Evolutionary conservation across 2,329 filamentous ascomycete species (phyloP).

Genomic region (Beauveria rudraprayagi): DNA sequence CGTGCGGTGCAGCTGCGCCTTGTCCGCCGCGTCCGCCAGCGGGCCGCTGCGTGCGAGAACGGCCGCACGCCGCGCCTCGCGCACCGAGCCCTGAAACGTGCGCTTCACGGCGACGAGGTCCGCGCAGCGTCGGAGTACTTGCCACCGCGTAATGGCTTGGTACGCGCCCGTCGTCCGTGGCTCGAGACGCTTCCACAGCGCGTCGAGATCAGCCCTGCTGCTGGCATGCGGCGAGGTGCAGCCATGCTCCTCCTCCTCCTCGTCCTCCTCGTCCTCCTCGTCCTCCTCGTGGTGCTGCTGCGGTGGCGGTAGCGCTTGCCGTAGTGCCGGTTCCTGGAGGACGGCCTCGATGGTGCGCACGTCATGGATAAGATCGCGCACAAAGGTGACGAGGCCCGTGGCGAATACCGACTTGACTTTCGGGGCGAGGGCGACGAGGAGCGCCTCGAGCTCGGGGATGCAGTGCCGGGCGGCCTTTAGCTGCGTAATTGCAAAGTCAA

Average conservation of each 20-base stretch:
- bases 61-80: slow-evolving; percentile 18
- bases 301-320: not conserved
- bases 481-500: slow-evolving; percentile 10
- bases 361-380: slow-evolving; percentile 17
- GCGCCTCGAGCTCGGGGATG: slow-evolving; percentile 16
- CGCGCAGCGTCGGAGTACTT: slow-evolving; percentile 24
- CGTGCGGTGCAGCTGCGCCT: slow-evolving; percentile 22
- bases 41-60: slow-evolving; percentile 13
- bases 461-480: slow-evolving; percentile 10
- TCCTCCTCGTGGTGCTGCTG: not conserved
- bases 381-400: slow-evolving; percentile 18
- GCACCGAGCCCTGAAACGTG: slow-evolving; percentile 25
- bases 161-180: slow-evolving; percentile 17
- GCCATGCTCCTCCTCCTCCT: not conserved
- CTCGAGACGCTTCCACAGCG: slow-evolving; percentile 17
- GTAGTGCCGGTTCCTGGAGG: slow-evolving; percentile 7
- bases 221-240: not conserved
- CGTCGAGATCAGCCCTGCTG: slow-evolving; percentile 11
- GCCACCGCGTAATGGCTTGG: slow-evolving; percentile 23
- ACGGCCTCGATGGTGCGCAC: slow-evolving; percentile 12
- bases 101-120: slow-evolving; percentile 24
- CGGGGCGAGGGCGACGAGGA: slow-evolving; percentile 11
- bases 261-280: not conserved
- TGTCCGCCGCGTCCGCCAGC: slow-evolving; percentile 19
- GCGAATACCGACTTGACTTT: slow-evolving; percentile 8